Conservation (phyloP, 2,329 filamentous ascomycete species). For the Pseudogymnoascus sp. region DNA sequence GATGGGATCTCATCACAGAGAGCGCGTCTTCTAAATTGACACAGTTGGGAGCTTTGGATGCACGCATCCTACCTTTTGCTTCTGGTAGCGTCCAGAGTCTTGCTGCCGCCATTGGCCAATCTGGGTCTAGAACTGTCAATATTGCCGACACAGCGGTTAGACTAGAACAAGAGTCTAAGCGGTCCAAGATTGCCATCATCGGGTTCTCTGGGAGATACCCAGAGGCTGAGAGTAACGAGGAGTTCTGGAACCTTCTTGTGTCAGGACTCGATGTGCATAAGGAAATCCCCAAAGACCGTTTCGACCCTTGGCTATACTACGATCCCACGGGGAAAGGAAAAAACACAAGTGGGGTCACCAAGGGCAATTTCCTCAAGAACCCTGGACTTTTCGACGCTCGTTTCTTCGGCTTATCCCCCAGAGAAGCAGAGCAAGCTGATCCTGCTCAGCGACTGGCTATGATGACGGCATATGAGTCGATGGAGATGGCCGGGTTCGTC, state of each 20-base stretch:
- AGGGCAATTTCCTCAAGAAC: slow-evolving; percentile 63
- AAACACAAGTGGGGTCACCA: slow-evolving; percentile 67
- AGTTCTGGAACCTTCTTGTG: slow-evolving; percentile 41
- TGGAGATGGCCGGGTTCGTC: slow-evolving; percentile 71
- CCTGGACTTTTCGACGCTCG: slow-evolving; percentile 67
- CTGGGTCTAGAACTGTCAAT: slow-evolving; percentile 36
- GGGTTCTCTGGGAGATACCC: slow-evolving; percentile 31
- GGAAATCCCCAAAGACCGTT: slow-evolving; percentile 54
- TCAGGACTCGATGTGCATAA: slow-evolving; percentile 65
- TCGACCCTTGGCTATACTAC: slow-evolving; percentile 61
- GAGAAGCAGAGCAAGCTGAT: slow-evolving; percentile 69
- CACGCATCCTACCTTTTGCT: too few species aligned
- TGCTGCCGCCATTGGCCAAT: too few species aligned
- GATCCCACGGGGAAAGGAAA: slow-evolving; percentile 62
- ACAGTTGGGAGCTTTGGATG: slow-evolving; percentile 21
- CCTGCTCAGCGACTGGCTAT: slow-evolving; percentile 69
- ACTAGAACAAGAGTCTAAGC: slow-evolving; percentile 15
- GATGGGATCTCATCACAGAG: slow-evolving; percentile 35
- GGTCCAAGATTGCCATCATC: slow-evolving; percentile 48
- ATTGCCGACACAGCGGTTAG: slow-evolving; percentile 29
- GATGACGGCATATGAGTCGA: slow-evolving; percentile 67
- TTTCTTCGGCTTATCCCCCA: slow-evolving; percentile 79
- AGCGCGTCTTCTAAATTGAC: slow-evolving; percentile 36
- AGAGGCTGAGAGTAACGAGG: slow-evolving; percentile 25
- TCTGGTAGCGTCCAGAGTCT: too few species aligned